A percentile compares a stretch with the other conserved stretches of the same genome.
Conservation (phyloP, 192 early-diverging fungal species). For the Gaertneriomyces sp. region DNA sequence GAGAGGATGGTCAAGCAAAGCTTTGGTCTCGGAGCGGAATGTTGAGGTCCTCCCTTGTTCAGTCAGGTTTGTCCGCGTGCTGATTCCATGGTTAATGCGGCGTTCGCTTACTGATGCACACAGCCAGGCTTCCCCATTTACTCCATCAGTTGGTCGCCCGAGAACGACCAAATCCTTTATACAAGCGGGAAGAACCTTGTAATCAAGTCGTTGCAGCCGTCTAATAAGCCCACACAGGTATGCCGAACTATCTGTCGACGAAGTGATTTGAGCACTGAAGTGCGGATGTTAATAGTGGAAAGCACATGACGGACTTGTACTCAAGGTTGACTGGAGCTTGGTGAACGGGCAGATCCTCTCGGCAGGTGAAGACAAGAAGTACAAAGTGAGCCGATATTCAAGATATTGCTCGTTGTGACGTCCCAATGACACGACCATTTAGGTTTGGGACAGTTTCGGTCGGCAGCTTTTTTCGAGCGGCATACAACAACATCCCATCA, state of each 20-base stretch:
- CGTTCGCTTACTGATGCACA: constrained; percentile 1
- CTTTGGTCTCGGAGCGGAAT: constrained; percentile 62
- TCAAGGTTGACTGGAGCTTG: constrained; percentile 56
- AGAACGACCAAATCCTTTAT: constrained; percentile 52
- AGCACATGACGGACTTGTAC: constrained; percentile 56
- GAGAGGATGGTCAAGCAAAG: constrained; percentile 56
- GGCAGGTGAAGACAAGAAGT: constrained; percentile 58
- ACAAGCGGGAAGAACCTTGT: constrained; percentile 53
- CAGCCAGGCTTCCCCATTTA: constrained; percentile 49
- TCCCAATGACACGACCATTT: not conserved
- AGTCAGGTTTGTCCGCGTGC: constrained; percentile 22
- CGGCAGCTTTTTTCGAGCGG: constrained; percentile 50
- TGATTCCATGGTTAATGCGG: not conserved
- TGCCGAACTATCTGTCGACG: not conserved
- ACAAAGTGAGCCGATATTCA: constrained; percentile 37
- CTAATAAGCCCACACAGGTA: constrained; percentile 51
- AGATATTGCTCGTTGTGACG: not conserved
- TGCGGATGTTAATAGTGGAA: constrained; percentile 47
- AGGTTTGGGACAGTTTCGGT: constrained; percentile 59
- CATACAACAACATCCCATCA: constrained; percentile 51
- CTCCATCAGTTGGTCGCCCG: constrained; percentile 50
- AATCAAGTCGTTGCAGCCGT: constrained; percentile 56
- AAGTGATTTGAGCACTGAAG: constrained; percentile 3
- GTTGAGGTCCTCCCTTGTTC: constrained; percentile 50
- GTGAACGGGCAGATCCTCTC: constrained; percentile 56